Conservation (phyloP, 1,284 basidiomycete species). For the Filobasidium uniguttulatum region DNA sequence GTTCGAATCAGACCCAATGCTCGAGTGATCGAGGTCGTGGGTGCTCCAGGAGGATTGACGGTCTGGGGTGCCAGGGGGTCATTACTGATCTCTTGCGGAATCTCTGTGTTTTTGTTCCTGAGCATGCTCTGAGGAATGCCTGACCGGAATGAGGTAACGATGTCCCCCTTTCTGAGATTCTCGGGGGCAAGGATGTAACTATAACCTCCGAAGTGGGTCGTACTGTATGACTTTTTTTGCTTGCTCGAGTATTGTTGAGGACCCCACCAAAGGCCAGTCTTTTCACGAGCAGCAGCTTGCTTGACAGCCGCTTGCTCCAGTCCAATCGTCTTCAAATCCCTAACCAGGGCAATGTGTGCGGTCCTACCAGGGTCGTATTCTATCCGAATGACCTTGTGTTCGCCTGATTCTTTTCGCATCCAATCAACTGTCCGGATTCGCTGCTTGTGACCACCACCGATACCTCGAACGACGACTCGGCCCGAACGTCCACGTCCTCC, state of each 20-base stretch:
- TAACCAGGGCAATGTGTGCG: constrained; percentile 81
- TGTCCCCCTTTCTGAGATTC: constrained; percentile 73
- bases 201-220: constrained; percentile 35
- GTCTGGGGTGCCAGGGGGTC: constrained; percentile 18
- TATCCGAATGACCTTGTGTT: constrained; percentile 79
- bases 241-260: constrained; percentile 8
- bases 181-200: constrained; percentile 89
- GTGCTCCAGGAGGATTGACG: constrained; percentile 17
- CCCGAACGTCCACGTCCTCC: constrained; percentile 77
- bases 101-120: constrained; percentile 26
- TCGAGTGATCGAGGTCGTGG: constrained; percentile 38
- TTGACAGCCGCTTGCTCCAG: constrained; percentile 2
- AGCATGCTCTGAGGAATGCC: constrained; percentile 65
- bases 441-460: constrained; percentile 82
- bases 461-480: constrained; percentile 71
- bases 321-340: constrained; percentile 26
- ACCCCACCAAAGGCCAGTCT: constrained; percentile 26
- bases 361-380: constrained; percentile 93
- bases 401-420: constrained; percentile 56
- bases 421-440: constrained; percentile 84
- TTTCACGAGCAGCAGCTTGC: constrained; percentile 17
- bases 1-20: constrained; percentile 77
- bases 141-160: constrained; percentile 71
- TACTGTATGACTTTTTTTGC: constrained; percentile 14
- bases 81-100: neutral